Base-by-base conservation (phyloP, 208 protist genomes). In the Crithidia bombi region DNA sequence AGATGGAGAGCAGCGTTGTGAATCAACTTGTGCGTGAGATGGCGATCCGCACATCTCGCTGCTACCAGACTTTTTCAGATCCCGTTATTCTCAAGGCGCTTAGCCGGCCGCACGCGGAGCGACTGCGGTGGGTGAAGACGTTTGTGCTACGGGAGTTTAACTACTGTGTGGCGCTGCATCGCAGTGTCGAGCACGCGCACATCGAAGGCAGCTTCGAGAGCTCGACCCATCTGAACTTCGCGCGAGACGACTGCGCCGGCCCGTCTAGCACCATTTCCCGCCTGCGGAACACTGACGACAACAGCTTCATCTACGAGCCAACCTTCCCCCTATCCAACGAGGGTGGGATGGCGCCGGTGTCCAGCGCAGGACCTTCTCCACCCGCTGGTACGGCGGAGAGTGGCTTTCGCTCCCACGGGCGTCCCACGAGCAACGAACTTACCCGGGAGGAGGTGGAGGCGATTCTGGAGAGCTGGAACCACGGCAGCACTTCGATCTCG, bases 91-190 rank as follows among this genome's bases (percentile, higher is more conserved):
- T 51, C 36, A 70, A 78, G 12, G 80, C 61, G 39, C 49, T 91
- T 33, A 61, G 64, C 38, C 68, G 75, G 56, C 79, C 81, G 36
- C 85, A 79, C 43, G 71, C 61, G 25, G 75, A 78, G 25, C 83
- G 79, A 12, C 71, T 95, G 36, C 56, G 73, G 44, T 86, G 81
- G 78, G 69, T 85, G 32, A 75, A 83, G 39, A 65, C 65, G 28
- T 81, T 85, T 21, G 87, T 84, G 41, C 70, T 84, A 52, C 81
- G 83, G 11, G 91, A 96, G 74, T 96, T 96, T 62, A 81, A 91
- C 49, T 86, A 85, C 51, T 93, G 80, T 59, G 77, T 89, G 5
- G 81, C 61, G 19, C 65, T 92, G 36, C 77, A 83, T 55, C 72
- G 86, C 7, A 54, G 70, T 25, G 61, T 81, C 17, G 73, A 73